phyloP scores from a whole-genome alignment of 2,329 filamentous ascomycete species.

The Exophiala bonariae region DNA sequence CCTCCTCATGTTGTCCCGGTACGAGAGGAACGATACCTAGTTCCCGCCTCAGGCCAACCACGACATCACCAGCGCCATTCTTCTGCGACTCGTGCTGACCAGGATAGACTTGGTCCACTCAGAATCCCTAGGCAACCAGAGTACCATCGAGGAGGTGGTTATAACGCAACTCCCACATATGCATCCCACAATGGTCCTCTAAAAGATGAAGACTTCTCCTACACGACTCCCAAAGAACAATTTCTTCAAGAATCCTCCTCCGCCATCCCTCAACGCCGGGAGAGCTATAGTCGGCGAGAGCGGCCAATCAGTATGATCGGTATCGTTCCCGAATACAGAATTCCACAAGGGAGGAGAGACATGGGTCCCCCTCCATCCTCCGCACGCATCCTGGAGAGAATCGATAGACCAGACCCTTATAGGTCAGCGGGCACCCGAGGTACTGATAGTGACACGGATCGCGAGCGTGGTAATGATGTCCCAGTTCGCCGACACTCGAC shows the following conservation, averaged over 20 bases:
- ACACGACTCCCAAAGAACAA: slow-evolving; percentile 48
- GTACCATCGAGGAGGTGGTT: slow-evolving; percentile 25
- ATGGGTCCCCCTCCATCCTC: slow-evolving; percentile 23
- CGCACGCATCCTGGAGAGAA: slow-evolving; percentile 24
- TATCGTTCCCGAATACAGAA: slow-evolving; percentile 19
- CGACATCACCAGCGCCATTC: slow-evolving; percentile 26
- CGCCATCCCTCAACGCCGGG: slow-evolving; percentile 26
- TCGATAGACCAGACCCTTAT: slow-evolving; percentile 20
- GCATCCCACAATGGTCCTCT: slow-evolving; percentile 8
- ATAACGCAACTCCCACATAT: slow-evolving; percentile 16
- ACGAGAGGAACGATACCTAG: slow-evolving; percentile 24
- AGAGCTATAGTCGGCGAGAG: slow-evolving; percentile 33
- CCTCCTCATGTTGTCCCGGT: slow-evolving; percentile 14
- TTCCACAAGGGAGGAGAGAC: slow-evolving; percentile 20
- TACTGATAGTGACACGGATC: slow-evolving; percentile 20
- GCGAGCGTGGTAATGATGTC: slow-evolving; percentile 18
- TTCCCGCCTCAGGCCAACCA: slow-evolving; percentile 18
- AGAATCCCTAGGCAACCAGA: slow-evolving; percentile 18
- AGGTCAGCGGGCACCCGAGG: slow-evolving; percentile 6
- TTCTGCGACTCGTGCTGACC: slow-evolving; percentile 26
- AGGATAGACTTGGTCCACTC: slow-evolving; percentile 16
- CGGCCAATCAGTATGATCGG: slow-evolving; percentile 26
- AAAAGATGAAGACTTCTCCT: slow-evolving; percentile 39
- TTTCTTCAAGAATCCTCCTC: slow-evolving; percentile 42
- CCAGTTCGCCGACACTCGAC: slow-evolving; percentile 18